Evolutionary conservation across 805 yeast genomes (phyloP).

Genomic region (Candida caryicola): DNA sequence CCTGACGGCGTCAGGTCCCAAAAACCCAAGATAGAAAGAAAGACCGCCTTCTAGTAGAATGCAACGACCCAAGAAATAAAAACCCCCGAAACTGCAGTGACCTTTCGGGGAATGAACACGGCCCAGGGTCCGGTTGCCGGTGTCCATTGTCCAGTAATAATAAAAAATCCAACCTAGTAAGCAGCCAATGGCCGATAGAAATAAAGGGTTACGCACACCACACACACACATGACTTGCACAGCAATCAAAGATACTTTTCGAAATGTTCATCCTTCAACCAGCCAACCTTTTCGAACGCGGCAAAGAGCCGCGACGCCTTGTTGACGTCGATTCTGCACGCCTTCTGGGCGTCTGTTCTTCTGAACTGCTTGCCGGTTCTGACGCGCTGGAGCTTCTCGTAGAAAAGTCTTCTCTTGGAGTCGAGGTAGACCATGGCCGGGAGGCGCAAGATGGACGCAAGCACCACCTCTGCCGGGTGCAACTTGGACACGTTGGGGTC

Average conservation of each 20-base stretch:
- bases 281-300: slow-evolving; percentile 87
- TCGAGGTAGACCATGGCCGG: slow-evolving; percentile 82
- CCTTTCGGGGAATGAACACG: too few relatives aligned
- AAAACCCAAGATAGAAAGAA: neutral
- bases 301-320: slow-evolving; percentile 90
- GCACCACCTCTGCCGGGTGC: slow-evolving; percentile 86
- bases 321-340: slow-evolving; percentile 94
- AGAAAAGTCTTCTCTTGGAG: slow-evolving; percentile 69
- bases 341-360: slow-evolving; percentile 97
- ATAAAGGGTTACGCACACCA: too few relatives aligned
- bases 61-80: neutral
- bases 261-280: slow-evolving; percentile 80
- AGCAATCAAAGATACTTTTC: slow-evolving; percentile 14
- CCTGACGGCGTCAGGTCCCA: neutral
- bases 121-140: neutral
- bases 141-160: neutral
- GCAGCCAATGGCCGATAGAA: neutral
- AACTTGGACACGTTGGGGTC: slow-evolving; percentile 73
- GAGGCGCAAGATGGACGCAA: slow-evolving; percentile 85
- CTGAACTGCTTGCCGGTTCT: slow-evolving; percentile 75
- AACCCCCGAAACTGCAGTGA: too few relatives aligned
- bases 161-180: neutral
- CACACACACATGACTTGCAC: neutral
- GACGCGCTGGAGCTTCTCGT: slow-evolving; percentile 80
- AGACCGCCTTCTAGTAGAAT: neutral